Evolutionary conservation across 495 filamentous ascomycete genomes (phyloP).

Genomic region (Filosporella fistucella): DNA sequence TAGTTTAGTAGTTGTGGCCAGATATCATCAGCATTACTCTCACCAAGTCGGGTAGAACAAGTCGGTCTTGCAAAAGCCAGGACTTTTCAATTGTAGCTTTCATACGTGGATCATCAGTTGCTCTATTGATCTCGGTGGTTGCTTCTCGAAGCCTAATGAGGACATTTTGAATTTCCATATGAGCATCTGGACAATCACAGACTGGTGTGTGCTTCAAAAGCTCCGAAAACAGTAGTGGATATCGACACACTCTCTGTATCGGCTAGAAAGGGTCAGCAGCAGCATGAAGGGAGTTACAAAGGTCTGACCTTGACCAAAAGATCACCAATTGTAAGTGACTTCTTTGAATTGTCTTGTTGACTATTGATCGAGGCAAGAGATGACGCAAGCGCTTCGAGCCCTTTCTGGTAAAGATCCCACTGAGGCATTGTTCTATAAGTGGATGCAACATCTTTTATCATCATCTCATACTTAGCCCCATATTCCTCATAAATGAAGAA

Average conservation of each 20-base stretch:
- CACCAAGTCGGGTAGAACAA: conserved; percentile 71
- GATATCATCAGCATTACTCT: conserved; percentile 10
- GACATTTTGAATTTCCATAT: conserved; percentile 72
- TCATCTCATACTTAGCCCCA: conserved; percentile 77
- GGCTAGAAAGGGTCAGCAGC: conserved; percentile 52
- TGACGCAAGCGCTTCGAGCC: conserved; percentile 79
- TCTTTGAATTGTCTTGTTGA: conserved; percentile 57
- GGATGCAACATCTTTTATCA: conserved; percentile 70
- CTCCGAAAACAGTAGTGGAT: conserved; percentile 82
- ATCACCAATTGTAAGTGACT: conserved; percentile 75
- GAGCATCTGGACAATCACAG: conserved; percentile 74
- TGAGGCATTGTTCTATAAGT: conserved; percentile 63
- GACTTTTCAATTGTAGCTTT: conserved; percentile 60
- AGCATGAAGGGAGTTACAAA: neutral
- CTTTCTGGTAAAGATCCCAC: conserved; percentile 81
- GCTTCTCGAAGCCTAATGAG: conserved; percentile 67
- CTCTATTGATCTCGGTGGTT: conserved; percentile 71
- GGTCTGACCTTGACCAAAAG: conserved; percentile 78
- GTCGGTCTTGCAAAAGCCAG: conserved; percentile 73
- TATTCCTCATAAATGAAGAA: conserved; percentile 89
- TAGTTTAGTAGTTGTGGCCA: conserved; percentile 22
- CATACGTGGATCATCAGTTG: conserved; percentile 59
- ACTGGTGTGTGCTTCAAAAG: conserved; percentile 77
- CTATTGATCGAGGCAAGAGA: conserved; percentile 68
- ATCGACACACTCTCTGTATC: conserved; percentile 89